phyloP scores from a whole-genome alignment of 225 moss, liverwort and hornwort species.

The Polytrichum commune region DNA sequence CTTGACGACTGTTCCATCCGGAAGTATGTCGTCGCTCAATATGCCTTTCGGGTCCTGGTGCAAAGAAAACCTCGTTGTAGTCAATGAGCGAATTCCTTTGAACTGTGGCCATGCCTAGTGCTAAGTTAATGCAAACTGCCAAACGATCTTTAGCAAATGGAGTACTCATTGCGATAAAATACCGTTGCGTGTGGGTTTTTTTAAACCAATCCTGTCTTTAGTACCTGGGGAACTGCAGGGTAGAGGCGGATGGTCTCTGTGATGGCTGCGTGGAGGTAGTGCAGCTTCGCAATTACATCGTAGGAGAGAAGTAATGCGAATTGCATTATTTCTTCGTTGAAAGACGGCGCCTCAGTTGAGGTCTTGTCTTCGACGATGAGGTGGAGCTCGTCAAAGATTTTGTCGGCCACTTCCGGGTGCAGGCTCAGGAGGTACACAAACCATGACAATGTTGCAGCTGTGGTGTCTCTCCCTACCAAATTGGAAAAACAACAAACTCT shows the following conservation, averaged over 20 bases:
- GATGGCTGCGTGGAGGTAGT: slow-evolving; percentile 37
- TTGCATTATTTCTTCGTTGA: slow-evolving; percentile 24
- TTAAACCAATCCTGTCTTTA: not conserved
- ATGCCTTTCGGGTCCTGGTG: slow-evolving; percentile 36
- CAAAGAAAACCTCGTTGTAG: not conserved
- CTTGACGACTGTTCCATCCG: slow-evolving; percentile 42
- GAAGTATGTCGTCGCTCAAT: slow-evolving; percentile 27
- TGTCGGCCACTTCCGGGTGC: slow-evolving; percentile 26
- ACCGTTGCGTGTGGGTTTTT: no score
- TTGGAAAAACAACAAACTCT: not conserved
- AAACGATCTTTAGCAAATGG: no score
- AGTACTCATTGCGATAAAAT: no score
- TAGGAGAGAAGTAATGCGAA: slow-evolving; percentile 29
- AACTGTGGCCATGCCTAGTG: no score
- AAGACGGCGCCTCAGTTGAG: not conserved
- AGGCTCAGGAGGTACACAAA: slow-evolving; percentile 33
- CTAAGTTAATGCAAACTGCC: no score
- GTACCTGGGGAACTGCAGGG: slow-evolving; percentile 50
- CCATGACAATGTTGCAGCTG: slow-evolving; percentile 34
- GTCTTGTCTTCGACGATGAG: slow-evolving; percentile 4
- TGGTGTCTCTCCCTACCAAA: slow-evolving; percentile 37
- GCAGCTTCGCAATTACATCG: slow-evolving; percentile 31
- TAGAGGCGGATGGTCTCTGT: slow-evolving; percentile 34
- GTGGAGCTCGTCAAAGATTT: slow-evolving; percentile 31
- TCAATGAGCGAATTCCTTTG: no score